Evolutionary conservation across 345 rosid genomes (phyloP), one percentile per base, ranked within the genome.

Genomic region (Firmiana major): DNA sequence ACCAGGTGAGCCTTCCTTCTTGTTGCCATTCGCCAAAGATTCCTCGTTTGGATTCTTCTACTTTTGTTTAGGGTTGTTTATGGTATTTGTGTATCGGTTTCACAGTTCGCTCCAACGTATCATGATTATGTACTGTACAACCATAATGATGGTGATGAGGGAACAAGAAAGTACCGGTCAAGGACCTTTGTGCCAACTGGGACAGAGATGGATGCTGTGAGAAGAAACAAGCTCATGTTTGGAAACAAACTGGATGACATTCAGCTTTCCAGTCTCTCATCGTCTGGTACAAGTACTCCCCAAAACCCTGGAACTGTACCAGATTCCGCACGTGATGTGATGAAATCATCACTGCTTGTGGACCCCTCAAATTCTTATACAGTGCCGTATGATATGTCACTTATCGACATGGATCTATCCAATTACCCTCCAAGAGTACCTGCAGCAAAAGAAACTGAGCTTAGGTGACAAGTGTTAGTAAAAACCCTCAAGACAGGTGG

Each of bases 171-270:
- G 86, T 97, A 97, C 75, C 80, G 97, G 31, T 91, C 98, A 7
- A 86, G 98, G 22, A 96, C 99, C 49, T 96, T 94, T 86, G 99
- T 94, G 82, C 99, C 98, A 43, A 96, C 98, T 54, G 98, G 99
- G 45, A 95, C 87, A 36, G 99, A 94, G 83, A 97, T 97, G 98
- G 99, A 94, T 83, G 89, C 88, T 36, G 95, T 89, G 31, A 88
- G 98, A 84, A 96, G 84, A 85, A 92, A 89, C 92, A 93, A 88
- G 85, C 77, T 89, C 7, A 40, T 6, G 42, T 40, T 40, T 40
- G 42, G 84, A 85, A 92, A 89, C 92, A 93, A 88, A 86, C 77
- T 89, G 75, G 99, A 92, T 65, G 97, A 91, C 60, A 84, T 90
- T 80, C 94, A 94, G 63, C 85, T 89, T 42, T 90, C 94, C 13